Conservation (phyloP, 345 rosid genomes). For the Iberis pinnata region DNA sequence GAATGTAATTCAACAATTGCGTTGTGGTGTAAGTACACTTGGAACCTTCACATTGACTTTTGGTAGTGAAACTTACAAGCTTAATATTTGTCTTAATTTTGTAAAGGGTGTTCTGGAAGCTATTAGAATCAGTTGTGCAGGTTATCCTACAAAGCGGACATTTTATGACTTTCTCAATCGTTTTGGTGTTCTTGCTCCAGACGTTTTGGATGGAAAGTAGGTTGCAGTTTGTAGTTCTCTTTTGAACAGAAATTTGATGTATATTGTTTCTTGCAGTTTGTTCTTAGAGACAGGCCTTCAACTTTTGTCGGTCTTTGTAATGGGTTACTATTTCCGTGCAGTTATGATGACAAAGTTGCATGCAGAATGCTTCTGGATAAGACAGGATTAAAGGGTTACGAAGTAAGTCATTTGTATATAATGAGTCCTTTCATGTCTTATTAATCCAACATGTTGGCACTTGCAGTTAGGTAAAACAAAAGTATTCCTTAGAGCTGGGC, state of each 20-base stretch:
- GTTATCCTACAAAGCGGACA: not conserved
- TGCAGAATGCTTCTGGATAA: not conserved
- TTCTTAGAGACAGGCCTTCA: too few species aligned
- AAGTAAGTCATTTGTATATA: not conserved
- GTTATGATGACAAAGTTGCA: not conserved
- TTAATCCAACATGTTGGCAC: too few species aligned
- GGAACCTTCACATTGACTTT: too few species aligned
- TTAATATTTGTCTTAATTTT: too few species aligned
- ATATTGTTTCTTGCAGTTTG: too few species aligned
- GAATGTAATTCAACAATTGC: conserved; percentile 89
- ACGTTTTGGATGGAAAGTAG: not conserved
- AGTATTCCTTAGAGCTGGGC: not conserved
- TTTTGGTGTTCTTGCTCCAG: not conserved
- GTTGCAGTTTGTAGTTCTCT: not conserved
- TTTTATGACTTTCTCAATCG: not conserved
- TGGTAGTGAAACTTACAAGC: too few species aligned
- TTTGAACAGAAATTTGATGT: too few species aligned
- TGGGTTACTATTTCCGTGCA: too few species aligned
- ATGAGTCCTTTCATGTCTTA: not conserved
- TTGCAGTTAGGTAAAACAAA: not conserved
- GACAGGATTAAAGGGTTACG: not conserved
- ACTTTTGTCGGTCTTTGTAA: too few species aligned
- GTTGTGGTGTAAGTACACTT: conserved; percentile 99
- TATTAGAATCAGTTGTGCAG: not conserved
- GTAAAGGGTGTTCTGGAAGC: not conserved